These are phyloP conservation scores for Penicillium psychrosexuale DNA, from an alignment of 2,329 filamentous ascomycete genomes.

Conservation along the genomic window DNA sequence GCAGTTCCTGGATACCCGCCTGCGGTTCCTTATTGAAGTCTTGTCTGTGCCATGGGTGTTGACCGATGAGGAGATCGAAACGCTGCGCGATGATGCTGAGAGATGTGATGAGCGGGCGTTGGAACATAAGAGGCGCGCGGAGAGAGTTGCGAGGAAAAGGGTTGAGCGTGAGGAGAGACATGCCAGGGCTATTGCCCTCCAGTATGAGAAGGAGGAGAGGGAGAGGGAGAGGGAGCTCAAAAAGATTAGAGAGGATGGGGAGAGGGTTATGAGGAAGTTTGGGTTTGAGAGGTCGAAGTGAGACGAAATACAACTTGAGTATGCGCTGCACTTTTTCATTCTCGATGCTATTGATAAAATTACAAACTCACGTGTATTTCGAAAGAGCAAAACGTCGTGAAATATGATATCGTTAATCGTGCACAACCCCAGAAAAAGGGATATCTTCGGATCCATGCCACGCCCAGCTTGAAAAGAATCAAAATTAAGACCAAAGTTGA, in stretches of 20 bases:
- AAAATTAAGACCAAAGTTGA: background rate
- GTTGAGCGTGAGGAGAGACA: conserved; percentile 39
- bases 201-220: conserved; percentile 43
- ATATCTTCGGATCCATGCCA: conserved; percentile 22
- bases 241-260: conserved; percentile 28
- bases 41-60: conserved; percentile 55
- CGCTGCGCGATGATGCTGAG: conserved; percentile 42
- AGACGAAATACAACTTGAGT: background rate
- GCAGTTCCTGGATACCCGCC: conserved; percentile 51
- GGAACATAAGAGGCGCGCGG: conserved; percentile 36
- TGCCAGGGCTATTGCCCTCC: conserved; percentile 29
- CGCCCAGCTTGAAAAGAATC: conserved; percentile 10
- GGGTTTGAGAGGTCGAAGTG: background rate
- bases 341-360: background rate
- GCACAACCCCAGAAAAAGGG: conserved; percentile 15
- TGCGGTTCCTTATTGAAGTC: conserved; percentile 49
- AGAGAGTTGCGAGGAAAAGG: conserved; percentile 25
- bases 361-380: conserved; percentile 1
- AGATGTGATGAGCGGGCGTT: conserved; percentile 39
- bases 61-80: conserved; percentile 41
- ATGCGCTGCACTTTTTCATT: background rate
- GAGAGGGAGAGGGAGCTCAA: conserved; percentile 36
- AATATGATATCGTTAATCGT: conserved; percentile 13
- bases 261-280: conserved; percentile 23
- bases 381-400: conserved; percentile 1